Evolutionary conservation across 176 grass and related monocot genomes (phyloP).

Genomic region (Pontederia paniculata): DNA sequence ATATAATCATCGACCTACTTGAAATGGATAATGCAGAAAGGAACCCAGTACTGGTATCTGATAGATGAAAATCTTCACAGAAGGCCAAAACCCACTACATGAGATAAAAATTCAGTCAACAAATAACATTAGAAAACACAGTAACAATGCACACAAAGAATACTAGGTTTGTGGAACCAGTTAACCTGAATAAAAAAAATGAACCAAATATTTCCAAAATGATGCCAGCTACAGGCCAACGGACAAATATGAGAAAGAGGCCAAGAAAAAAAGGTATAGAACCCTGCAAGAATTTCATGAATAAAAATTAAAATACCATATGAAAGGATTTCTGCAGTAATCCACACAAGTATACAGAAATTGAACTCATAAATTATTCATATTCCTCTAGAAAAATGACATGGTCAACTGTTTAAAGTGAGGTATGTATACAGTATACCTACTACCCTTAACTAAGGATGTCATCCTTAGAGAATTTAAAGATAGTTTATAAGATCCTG

Average conservation of each 20-base stretch:
- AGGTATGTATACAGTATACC: neutral
- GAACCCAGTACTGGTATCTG: slow-evolving; percentile 35
- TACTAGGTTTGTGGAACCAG: slow-evolving; percentile 2
- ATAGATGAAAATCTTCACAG: slow-evolving; percentile 31
- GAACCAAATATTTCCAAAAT: slow-evolving; percentile 55
- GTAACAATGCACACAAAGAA: slow-evolving; percentile 1
- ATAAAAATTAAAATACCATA: neutral
- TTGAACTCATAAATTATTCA: neutral
- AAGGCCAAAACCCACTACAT: slow-evolving; percentile 32
- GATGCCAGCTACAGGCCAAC: slow-evolving; percentile 81
- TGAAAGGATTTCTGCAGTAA: neutral
- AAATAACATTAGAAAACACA: neutral
- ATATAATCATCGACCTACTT: slow-evolving; percentile 5
- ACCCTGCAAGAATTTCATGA: slow-evolving; percentile 38
- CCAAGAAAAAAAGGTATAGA: slow-evolving; percentile 75
- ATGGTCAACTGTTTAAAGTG: neutral
- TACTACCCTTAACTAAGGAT: neutral
- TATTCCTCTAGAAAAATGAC: neutral
- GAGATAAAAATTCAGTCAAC: neutral
- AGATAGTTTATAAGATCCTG: no score
- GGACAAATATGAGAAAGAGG: slow-evolving; percentile 85
- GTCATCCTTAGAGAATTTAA: no score
- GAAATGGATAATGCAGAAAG: slow-evolving; percentile 28
- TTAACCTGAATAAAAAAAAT: slow-evolving; percentile 44
- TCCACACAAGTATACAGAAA: neutral